phyloP scores from a whole-genome alignment of 306 rosid species.

The Macrotyloma uniflorum region DNA sequence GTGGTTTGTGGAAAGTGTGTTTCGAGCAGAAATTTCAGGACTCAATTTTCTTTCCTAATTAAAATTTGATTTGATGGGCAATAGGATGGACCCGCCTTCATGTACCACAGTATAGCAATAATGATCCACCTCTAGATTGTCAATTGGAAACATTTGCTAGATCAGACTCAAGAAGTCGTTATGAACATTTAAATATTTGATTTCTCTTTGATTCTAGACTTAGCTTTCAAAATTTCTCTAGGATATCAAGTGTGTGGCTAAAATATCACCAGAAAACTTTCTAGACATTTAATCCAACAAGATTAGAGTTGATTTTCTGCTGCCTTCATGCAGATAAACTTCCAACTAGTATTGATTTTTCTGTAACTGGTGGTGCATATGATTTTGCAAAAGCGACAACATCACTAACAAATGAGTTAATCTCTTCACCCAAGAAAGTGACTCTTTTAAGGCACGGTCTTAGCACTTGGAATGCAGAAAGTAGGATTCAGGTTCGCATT shows the following conservation, averaged over 20 bases:
- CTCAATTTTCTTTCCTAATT: neutral
- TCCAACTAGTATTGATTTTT: constrained; percentile 33
- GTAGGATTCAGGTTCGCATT: constrained; percentile 67
- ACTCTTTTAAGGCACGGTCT: constrained; percentile 73
- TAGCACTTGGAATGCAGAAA: constrained; percentile 79
- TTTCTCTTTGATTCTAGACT: neutral
- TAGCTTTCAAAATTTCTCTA: neutral
- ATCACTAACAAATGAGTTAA: constrained; percentile 56
- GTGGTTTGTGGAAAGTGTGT: neutral
- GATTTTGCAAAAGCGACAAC: constrained; percentile 67
- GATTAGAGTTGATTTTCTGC: constrained; percentile 16
- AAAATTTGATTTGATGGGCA: neutral
- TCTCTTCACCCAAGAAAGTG: constrained; percentile 69
- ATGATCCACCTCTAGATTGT: neutral
- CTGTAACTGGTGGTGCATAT: constrained; percentile 73
- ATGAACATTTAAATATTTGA: neutral
- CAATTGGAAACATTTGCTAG: neutral
- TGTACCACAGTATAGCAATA: neutral
- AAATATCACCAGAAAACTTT: neutral
- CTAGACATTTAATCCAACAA: neutral
- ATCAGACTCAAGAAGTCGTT: neutral
- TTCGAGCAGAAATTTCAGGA: neutral
- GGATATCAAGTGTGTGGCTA: neutral
- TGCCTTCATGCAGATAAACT: constrained; percentile 48
- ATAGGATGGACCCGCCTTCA: neutral